Conservation (phyloP, 345 rosid species). For the Mangifera indica region DNA sequence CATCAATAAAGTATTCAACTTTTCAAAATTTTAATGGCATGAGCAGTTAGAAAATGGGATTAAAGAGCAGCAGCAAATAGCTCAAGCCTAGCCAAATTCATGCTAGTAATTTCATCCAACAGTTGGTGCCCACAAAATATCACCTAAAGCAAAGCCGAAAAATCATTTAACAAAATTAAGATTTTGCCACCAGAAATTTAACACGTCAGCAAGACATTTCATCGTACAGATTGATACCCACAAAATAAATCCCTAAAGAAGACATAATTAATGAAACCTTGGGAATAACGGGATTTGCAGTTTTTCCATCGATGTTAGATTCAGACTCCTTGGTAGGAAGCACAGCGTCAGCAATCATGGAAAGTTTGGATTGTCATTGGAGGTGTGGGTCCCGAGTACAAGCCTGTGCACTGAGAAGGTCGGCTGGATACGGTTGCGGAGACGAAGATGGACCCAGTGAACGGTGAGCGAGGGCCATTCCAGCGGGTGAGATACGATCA, state of each 20-base stretch:
- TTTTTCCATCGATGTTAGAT: conserved; percentile 26
- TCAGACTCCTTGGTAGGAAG: conserved; percentile 56
- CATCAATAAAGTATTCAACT: no score
- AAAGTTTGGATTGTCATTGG: conserved; percentile 63
- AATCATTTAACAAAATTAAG: no score
- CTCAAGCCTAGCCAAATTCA: background rate
- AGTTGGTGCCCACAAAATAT: conserved; percentile 30
- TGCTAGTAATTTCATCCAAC: conserved; percentile 35
- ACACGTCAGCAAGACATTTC: no score
- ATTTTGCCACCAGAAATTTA: no score
- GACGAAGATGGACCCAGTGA: conserved; percentile 72
- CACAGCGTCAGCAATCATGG: conserved; percentile 72
- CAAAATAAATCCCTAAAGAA: no score
- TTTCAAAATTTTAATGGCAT: no score
- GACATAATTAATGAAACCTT: no score
- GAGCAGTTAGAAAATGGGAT: no score
- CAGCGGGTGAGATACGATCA: conserved; percentile 78
- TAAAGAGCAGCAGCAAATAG: background rate
- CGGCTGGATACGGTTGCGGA: conserved; percentile 44
- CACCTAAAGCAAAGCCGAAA: no score
- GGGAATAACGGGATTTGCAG: conserved; percentile 51
- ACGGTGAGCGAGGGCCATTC: conserved; percentile 97
- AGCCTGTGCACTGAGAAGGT: conserved; percentile 60
- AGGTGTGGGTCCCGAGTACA: conserved; percentile 83
- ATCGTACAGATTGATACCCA: no score